Conservation (phyloP, 2,329 filamentous ascomycete genomes). For the Alternaria conjuncta region DNA sequence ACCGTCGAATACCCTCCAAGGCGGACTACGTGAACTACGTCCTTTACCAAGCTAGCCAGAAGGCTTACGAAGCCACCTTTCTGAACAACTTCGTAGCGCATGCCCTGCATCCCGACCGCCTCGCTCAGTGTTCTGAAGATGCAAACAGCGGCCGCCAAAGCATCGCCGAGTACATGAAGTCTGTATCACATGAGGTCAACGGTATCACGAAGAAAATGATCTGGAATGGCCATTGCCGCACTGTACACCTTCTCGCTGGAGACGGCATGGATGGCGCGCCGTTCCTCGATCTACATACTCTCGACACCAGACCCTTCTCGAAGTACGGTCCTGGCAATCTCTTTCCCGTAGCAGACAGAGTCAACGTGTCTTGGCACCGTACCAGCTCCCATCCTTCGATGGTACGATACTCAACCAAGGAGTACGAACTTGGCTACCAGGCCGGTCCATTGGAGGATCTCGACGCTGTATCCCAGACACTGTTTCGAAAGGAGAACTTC, state of each 20-base stretch:
- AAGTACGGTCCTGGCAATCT: slow-evolving; percentile 21
- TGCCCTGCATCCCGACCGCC: slow-evolving; percentile 24
- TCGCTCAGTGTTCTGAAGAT: slow-evolving; percentile 16
- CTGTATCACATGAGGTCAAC: slow-evolving; percentile 21
- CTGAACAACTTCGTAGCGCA: slow-evolving; percentile 29
- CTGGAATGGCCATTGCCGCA: slow-evolving; percentile 30
- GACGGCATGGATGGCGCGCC: slow-evolving; percentile 20
- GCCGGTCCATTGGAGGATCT: slow-evolving; percentile 26
- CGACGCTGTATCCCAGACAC: slow-evolving; percentile 16
- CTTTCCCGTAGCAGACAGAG: slow-evolving; percentile 7
- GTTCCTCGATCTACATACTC: slow-evolving; percentile 26
- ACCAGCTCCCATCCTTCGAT: slow-evolving; percentile 16
- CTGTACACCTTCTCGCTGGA: slow-evolving; percentile 25
- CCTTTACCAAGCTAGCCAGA: slow-evolving; percentile 36
- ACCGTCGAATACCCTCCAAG: slow-evolving; percentile 22
- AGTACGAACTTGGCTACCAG: slow-evolving; percentile 24
- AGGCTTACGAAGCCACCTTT: slow-evolving; percentile 31
- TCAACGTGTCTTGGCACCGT: slow-evolving; percentile 34
- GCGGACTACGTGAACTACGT: slow-evolving; percentile 27
- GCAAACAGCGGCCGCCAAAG: neutral
- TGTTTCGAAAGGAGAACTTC: slow-evolving; percentile 10
- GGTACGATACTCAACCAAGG: slow-evolving; percentile 22
- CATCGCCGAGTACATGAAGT: slow-evolving; percentile 22
- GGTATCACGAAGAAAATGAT: slow-evolving; percentile 30
- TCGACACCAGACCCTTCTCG: slow-evolving; percentile 16